A percentile compares a stretch with the other conserved stretches of the same genome.
phyloP scores from a whole-genome alignment of 2,329 filamentous ascomycete genomes.

The Fusarium globosum region DNA sequence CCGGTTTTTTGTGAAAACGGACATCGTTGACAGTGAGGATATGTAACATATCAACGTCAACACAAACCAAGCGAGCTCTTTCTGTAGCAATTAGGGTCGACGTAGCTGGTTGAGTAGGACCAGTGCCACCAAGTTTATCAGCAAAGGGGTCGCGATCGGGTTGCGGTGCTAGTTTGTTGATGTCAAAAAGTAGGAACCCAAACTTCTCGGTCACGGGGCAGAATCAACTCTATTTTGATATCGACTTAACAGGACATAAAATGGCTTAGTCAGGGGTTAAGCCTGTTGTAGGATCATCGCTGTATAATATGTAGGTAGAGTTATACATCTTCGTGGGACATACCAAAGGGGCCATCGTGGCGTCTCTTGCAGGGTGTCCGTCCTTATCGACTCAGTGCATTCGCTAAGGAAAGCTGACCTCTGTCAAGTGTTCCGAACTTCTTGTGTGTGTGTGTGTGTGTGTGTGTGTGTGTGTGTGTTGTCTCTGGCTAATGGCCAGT shows the following conservation, averaged over 20 bases:
- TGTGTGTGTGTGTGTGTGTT: background rate
- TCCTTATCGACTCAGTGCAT: background rate
- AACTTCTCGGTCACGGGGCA: background rate
- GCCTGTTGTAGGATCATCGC: background rate
- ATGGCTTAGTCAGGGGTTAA: background rate
- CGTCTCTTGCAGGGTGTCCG: background rate
- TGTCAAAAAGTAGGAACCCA: background rate
- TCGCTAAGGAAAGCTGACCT: background rate
- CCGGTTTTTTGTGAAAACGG: too few relatives aligned
- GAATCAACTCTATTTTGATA: background rate
- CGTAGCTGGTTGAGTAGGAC: background rate
- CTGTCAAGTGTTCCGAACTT: background rate
- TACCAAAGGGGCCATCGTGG: background rate
- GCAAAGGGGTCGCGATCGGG: background rate
- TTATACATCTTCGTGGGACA: background rate
- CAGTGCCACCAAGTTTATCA: background rate
- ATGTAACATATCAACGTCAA: too few relatives aligned
- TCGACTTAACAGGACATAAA: background rate
- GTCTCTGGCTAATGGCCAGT: background rate
- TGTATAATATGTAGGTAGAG: background rate
- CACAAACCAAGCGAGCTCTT: too few relatives aligned
- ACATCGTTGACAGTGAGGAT: too few relatives aligned
- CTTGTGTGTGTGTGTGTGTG: background rate
- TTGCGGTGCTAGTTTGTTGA: background rate
- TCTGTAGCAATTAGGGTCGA: too few relatives aligned